These are phyloP conservation scores for Pseudogymnoascus sp. DNA, from an alignment of 2,329 filamentous ascomycete genomes.

Conservation along the genomic window DNA sequence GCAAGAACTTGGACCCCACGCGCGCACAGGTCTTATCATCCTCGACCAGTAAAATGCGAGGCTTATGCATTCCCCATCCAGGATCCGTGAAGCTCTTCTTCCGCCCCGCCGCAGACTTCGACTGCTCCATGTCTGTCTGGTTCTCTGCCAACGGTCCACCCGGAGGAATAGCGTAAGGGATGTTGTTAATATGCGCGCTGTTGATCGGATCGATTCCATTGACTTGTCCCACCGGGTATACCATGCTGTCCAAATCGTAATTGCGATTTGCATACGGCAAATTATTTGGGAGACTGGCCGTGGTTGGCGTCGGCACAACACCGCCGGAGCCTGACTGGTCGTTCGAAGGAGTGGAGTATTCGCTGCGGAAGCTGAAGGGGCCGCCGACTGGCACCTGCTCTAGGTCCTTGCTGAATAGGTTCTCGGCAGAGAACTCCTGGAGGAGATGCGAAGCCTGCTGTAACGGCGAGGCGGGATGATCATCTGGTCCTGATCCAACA, in stretches of 20 bases:
- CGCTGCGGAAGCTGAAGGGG: conserved; percentile 22
- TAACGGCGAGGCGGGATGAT: conserved; percentile 59
- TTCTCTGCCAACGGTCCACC: conserved; percentile 45
- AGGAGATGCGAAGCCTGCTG: conserved; percentile 62
- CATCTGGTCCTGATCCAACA: conserved; percentile 36
- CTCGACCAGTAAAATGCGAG: conserved; percentile 85
- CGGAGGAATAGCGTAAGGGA: conserved; percentile 73
- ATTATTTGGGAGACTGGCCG: conserved; percentile 41
- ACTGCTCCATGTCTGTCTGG: conserved; percentile 23
- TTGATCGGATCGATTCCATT: conserved; percentile 94
- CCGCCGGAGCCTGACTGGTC: conserved; percentile 21
- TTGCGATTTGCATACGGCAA: conserved; percentile 36
- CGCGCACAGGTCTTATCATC: conserved; percentile 64
- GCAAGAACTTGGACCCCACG: conserved; percentile 62
- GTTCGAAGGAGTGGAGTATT: conserved; percentile 28
- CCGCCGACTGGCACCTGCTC: conserved; percentile 51
- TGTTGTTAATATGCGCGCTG: conserved; percentile 88
- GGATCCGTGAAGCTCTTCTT: conserved; percentile 36
- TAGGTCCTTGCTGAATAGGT: conserved; percentile 57
- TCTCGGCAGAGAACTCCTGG: conserved; percentile 58
- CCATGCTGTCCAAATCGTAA: conserved; percentile 61
- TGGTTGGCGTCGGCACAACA: conserved; percentile 35
- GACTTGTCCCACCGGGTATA: conserved; percentile 85
- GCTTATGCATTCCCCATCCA: conserved; percentile 56
- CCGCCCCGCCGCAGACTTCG: conserved; percentile 39